Conservation (phyloP, 2,329 filamentous ascomycete genomes). For the Penicillium capsulatum region DNA sequence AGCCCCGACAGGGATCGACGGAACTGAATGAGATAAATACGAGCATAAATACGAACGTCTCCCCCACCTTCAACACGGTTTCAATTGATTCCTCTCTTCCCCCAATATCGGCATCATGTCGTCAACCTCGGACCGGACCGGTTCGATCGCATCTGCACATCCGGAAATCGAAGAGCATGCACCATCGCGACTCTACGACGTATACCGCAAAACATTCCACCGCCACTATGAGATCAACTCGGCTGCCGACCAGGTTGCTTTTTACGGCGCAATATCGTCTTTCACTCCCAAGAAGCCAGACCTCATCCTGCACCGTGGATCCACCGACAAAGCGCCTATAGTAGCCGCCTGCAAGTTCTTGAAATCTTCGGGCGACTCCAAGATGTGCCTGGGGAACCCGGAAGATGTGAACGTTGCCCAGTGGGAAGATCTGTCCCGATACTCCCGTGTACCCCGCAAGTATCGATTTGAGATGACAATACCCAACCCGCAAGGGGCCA, state of each 20-base stretch:
- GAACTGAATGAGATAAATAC: no score
- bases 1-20: no score
- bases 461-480: conserved; percentile 25
- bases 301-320: conserved; percentile 12
- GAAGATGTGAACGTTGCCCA: conserved; percentile 14
- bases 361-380: conserved; percentile 22
- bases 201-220: conserved; percentile 10
- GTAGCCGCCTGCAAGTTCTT: conserved; percentile 25
- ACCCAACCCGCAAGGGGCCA: background rate
- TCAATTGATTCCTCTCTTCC: no score
- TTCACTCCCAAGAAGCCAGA: conserved; percentile 16
- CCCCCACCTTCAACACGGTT: background rate
- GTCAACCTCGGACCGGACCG: conserved; percentile 7
- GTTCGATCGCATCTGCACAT: conserved; percentile 8
- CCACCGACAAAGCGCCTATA: conserved; percentile 10
- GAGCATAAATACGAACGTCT: no score
- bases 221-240: conserved; percentile 17
- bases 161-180: conserved; percentile 4
- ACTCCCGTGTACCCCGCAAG: conserved; percentile 16
- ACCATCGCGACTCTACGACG: conserved; percentile 8
- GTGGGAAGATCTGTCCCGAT: conserved; percentile 27
- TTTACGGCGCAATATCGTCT: conserved; percentile 11
- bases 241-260: conserved; percentile 6
- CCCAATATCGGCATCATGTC: conserved; percentile 6
- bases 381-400: conserved; percentile 27